Conservation (phyloP, 2,329 filamentous ascomycete genomes). For the Sporothrix protearum region DNA sequence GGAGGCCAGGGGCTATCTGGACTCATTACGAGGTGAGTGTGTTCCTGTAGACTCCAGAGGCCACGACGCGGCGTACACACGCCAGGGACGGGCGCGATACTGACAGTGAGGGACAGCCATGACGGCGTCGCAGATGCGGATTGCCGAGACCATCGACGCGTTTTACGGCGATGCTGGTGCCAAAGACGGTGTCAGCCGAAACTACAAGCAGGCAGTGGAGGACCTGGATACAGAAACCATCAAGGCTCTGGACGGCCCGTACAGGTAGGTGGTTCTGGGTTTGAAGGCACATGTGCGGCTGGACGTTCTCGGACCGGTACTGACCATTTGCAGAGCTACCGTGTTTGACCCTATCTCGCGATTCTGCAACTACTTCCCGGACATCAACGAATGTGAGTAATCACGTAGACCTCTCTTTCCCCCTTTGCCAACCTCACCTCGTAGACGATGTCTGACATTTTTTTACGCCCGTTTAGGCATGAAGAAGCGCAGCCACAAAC, state of each 20-base stretch:
- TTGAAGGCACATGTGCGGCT: too few species aligned
- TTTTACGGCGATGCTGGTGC: constrained; percentile 97
- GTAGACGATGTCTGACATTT: neutral
- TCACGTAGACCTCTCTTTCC: too few species aligned
- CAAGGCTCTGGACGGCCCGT: constrained; percentile 94
- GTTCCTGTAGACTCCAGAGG: neutral
- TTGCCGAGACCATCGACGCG: constrained; percentile 97
- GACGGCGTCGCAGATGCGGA: constrained; percentile 99
- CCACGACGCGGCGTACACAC: neutral
- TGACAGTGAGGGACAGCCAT: constrained; percentile 63
- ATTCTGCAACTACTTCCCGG: constrained; percentile 97
- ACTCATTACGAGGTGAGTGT: constrained; percentile 76
- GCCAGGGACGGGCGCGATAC: neutral
- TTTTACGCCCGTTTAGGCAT: constrained; percentile 48
- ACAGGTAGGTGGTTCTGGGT: constrained; percentile 50
- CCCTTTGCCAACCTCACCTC: neutral
- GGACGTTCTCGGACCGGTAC: neutral
- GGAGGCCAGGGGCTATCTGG: constrained; percentile 95
- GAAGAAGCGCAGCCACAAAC: constrained; percentile 97
- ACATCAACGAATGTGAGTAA: constrained; percentile 80
- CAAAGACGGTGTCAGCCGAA: constrained; percentile 89
- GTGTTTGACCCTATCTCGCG: constrained; percentile 92
- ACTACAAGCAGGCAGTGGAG: constrained; percentile 97
- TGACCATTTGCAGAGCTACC: constrained; percentile 52
- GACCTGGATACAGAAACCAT: constrained; percentile 97